Conservation (phyloP, 2,329 filamentous ascomycete species). For the Clarireedia monteithiana region DNA sequence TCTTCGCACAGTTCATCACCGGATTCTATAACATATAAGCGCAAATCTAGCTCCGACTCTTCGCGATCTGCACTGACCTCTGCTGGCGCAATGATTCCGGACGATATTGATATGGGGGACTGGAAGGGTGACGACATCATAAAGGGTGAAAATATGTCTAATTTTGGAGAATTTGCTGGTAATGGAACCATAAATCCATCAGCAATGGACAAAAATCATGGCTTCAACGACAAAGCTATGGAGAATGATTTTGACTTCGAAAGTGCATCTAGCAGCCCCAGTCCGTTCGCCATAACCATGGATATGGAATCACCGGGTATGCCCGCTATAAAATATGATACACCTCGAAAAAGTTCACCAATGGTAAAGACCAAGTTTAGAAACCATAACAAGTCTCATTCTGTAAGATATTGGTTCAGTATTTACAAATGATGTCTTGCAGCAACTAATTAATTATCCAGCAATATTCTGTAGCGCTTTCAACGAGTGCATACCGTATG, state of each 20-base stretch:
- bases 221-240: slow-evolving; percentile 38
- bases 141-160: slow-evolving; percentile 32
- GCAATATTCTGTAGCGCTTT: slow-evolving; percentile 45
- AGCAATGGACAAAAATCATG: slow-evolving; percentile 28
- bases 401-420: slow-evolving; percentile 30
- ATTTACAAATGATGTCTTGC: not conserved
- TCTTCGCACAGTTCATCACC: slow-evolving; percentile 44
- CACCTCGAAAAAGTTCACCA: slow-evolving; percentile 21
- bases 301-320: slow-evolving; percentile 37
- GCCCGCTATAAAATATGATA: slow-evolving; percentile 34
- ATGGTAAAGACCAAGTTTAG: slow-evolving; percentile 21
- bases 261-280: slow-evolving; percentile 50
- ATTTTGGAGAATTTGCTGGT: slow-evolving; percentile 34
- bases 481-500: slow-evolving; percentile 41
- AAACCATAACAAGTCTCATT: slow-evolving; percentile 35
- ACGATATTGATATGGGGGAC: slow-evolving; percentile 35
- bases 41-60: slow-evolving; percentile 39
- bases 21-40: slow-evolving; percentile 44
- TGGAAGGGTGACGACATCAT: slow-evolving; percentile 36
- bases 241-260: slow-evolving; percentile 49
- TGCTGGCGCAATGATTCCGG: slow-evolving; percentile 38
- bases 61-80: slow-evolving; percentile 36
- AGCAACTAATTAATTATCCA: slow-evolving; percentile 26
- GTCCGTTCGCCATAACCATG: slow-evolving; percentile 26
- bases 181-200: slow-evolving; percentile 33